Base-by-base conservation (phyloP, 2,329 filamentous ascomycete species). In the Colletotrichum sp. region DNA sequence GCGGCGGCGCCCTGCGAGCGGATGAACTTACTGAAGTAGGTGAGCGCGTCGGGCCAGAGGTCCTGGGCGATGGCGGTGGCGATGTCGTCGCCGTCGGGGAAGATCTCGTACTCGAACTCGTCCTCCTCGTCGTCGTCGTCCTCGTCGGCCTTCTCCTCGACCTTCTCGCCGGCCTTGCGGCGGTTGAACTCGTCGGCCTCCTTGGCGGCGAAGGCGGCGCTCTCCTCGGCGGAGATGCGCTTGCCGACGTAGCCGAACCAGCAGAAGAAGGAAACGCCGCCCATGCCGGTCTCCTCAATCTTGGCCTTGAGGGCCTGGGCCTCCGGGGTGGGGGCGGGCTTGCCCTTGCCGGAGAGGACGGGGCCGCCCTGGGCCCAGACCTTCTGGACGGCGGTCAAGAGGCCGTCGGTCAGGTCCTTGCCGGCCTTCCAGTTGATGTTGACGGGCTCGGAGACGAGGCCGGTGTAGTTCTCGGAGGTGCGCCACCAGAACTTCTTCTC, bases 401-500 rank as follows among this genome's bases (percentile, higher is more conserved):
- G 87, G 64, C 96, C 96, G 71, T 92, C 89, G 48, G 95, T 98
- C 81, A 96, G 87, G 84, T 99, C 96, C 88, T 95, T 95, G 82
- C 91, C 94, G 81, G 92, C 90, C 91, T 96, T 97, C 96, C 95
- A 98, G 82, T 92, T 89, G 85, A 99, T 96, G 80, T 93, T 90
- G 79, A 98, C 95, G 8, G 96, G 96, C 88, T 98, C 95, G 28
- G 93, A 96, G 73, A 98, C 95, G 39, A 98, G 90, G 44, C 95
- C 95, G 44, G 90, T 88, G 92, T 92, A 96, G 81, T 93, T 90
- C 83, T 89, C 90, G 76, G 90, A 88, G 83, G 90, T 90, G 79
- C 96, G 93, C 89, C 93, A 95, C 91, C 93, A 96, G 86, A 99
- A 98, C 83, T 94, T 95, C 93, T 99, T 99, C 87, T 96, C 94